Conservation (phyloP, 148 eudicot species). For the Polygonum maritimum region DNA sequence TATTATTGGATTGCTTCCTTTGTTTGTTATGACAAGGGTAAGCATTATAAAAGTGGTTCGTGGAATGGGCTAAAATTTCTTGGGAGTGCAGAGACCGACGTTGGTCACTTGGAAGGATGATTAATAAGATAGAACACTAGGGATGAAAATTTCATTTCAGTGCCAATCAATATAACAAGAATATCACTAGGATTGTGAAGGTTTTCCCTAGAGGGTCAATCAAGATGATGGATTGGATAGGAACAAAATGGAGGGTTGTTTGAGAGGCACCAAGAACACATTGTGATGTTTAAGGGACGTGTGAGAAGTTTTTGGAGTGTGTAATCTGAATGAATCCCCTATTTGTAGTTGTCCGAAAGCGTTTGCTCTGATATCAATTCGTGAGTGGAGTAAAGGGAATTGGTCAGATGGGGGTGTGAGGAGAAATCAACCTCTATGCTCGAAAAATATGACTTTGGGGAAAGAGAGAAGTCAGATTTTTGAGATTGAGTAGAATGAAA, state of each 20-base stretch:
- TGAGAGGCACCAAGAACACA: slow-evolving; percentile 9
- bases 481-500: slow-evolving; percentile 20
- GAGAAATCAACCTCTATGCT: slow-evolving; percentile 23
- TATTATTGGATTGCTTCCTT: slow-evolving; percentile 14
- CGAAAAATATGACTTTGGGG: background rate
- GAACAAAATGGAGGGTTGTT: slow-evolving; percentile 16
- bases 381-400: slow-evolving; percentile 39
- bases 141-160: slow-evolving; percentile 8
- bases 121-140: background rate
- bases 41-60: slow-evolving; percentile 28
- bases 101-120: background rate
- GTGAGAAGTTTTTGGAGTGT: slow-evolving; percentile 55
- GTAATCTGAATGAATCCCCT: slow-evolving; percentile 24
- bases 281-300: slow-evolving; percentile 41
- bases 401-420: slow-evolving; percentile 45
- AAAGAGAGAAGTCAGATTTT: slow-evolving; percentile 25
- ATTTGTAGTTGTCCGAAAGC: slow-evolving; percentile 49
- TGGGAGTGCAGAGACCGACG: slow-evolving; percentile 8
- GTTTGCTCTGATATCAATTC: slow-evolving; percentile 24
- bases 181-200: background rate
- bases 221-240: background rate
- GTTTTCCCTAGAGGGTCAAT: slow-evolving; percentile 15
- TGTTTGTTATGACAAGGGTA: slow-evolving; percentile 24
- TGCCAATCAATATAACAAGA: background rate
- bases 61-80: slow-evolving; percentile 27